Conservation (phyloP, 202 grass and related monocot genomes). For the Dendrocalamus latiflorus region DNA sequence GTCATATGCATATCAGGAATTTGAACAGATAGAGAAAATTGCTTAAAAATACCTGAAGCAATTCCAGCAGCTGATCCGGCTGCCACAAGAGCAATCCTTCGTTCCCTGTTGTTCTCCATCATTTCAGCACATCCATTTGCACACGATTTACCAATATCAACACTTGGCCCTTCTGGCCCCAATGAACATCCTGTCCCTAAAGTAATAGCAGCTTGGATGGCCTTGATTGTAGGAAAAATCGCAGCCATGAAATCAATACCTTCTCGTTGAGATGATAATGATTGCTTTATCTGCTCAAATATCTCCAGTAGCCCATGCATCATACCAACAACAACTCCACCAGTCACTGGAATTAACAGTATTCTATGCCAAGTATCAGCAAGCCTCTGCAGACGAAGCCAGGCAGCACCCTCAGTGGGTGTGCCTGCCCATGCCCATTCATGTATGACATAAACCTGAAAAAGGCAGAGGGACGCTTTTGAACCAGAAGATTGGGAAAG, state of each 20-base stretch:
- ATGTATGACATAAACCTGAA: slow-evolving; percentile 91
- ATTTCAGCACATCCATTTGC: slow-evolving; percentile 95
- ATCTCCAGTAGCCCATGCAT: slow-evolving; percentile 99
- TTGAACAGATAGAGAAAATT: neutral
- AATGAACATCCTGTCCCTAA: slow-evolving; percentile 92
- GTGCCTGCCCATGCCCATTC: slow-evolving; percentile 99
- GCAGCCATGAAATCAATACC: slow-evolving; percentile 69
- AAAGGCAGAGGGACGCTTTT: slow-evolving; percentile 3
- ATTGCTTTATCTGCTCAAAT: slow-evolving; percentile 93
- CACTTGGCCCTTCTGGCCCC: slow-evolving; percentile 94
- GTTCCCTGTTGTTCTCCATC: slow-evolving; percentile 98
- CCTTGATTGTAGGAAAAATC: slow-evolving; percentile 90
- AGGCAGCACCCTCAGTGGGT: slow-evolving; percentile 84
- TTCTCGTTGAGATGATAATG: slow-evolving; percentile 70
- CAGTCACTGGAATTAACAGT: slow-evolving; percentile 89
- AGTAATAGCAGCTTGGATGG: slow-evolving; percentile 88
- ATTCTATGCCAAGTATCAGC: slow-evolving; percentile 98
- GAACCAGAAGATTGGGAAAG: neutral
- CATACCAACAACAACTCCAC: slow-evolving; percentile 99
- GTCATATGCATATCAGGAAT: neutral
- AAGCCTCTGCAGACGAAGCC: slow-evolving; percentile 90
- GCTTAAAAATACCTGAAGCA: slow-evolving; percentile 75
- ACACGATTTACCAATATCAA: slow-evolving; percentile 96
- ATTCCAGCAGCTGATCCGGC: slow-evolving; percentile 98
- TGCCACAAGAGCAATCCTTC: slow-evolving; percentile 91